Conservation (phyloP, 345 rosid genomes). For the Eucalyptus marginata region DNA sequence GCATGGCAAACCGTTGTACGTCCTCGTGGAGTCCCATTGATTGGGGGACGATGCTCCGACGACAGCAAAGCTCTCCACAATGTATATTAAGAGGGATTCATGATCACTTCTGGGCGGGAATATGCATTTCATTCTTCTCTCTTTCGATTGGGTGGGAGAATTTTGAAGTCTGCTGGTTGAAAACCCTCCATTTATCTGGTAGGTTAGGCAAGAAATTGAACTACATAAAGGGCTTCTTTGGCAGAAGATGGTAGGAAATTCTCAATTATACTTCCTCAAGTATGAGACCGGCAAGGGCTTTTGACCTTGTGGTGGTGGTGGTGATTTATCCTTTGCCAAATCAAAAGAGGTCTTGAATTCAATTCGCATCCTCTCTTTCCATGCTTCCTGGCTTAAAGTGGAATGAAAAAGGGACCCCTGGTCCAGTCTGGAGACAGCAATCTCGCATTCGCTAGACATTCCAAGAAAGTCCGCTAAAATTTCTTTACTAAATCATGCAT, state of each 20-base stretch:
- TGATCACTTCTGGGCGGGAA: neutral
- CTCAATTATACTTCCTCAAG: neutral
- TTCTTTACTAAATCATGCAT: neutral
- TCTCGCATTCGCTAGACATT: neutral
- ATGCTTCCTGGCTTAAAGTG: neutral
- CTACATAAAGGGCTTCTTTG: neutral
- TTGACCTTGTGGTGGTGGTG: neutral
- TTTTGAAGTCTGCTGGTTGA: neutral
- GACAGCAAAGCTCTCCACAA: neutral
- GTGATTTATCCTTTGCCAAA: neutral
- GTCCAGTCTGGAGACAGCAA: neutral
- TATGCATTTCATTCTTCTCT: neutral
- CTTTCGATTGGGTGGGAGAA: neutral
- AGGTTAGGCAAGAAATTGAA: neutral
- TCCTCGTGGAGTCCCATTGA: conserved; percentile 58
- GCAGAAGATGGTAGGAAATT: neutral
- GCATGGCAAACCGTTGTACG: conserved; percentile 46
- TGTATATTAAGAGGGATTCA: neutral
- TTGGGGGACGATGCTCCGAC: neutral
- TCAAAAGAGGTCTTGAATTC: neutral
- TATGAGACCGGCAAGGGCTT: neutral
- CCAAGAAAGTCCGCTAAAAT: neutral
- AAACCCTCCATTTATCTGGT: neutral
- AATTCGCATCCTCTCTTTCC: neutral
- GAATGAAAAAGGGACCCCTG: neutral